phyloP scores from a whole-genome alignment of 495 filamentous ascomycete species.

The Penicillium daleae region DNA sequence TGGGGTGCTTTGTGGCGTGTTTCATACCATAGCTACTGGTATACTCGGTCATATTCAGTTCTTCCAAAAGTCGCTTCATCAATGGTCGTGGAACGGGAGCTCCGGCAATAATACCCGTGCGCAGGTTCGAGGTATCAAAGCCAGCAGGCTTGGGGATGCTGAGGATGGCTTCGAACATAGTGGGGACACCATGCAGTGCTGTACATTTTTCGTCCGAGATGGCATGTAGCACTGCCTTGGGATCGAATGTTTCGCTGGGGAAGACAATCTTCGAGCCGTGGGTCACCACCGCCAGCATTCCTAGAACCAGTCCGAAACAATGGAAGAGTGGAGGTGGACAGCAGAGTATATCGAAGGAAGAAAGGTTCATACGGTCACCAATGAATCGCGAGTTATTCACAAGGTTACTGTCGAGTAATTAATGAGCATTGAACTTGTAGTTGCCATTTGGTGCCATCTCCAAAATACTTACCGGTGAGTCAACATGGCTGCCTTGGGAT shows the following conservation, averaged over 20 bases:
- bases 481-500: constrained; percentile 75
- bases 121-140: constrained; percentile 53
- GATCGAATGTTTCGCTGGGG: constrained; percentile 66
- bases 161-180: constrained; percentile 72
- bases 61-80: constrained; percentile 63
- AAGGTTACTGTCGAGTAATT: constrained; percentile 54
- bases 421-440: constrained; percentile 6
- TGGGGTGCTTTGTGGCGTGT: background rate
- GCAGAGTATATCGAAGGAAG: constrained; percentile 64
- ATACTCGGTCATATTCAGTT: constrained; percentile 68
- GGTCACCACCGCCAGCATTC: constrained; percentile 66
- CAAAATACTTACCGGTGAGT: constrained; percentile 62
- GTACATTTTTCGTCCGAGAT: constrained; percentile 68
- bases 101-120: constrained; percentile 72
- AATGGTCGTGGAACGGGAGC: constrained; percentile 66
- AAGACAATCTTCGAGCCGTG: constrained; percentile 70
- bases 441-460: background rate
- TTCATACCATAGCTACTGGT: constrained; percentile 63
- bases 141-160: constrained; percentile 50
- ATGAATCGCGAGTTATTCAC: constrained; percentile 74
- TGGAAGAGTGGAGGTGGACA: constrained; percentile 75
- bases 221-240: constrained; percentile 59
- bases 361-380: constrained; percentile 68
- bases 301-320: constrained; percentile 74
- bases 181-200: constrained; percentile 70